Conservation (phyloP, 1,139 yeast species). For the Yamadazyma buinensis region DNA sequence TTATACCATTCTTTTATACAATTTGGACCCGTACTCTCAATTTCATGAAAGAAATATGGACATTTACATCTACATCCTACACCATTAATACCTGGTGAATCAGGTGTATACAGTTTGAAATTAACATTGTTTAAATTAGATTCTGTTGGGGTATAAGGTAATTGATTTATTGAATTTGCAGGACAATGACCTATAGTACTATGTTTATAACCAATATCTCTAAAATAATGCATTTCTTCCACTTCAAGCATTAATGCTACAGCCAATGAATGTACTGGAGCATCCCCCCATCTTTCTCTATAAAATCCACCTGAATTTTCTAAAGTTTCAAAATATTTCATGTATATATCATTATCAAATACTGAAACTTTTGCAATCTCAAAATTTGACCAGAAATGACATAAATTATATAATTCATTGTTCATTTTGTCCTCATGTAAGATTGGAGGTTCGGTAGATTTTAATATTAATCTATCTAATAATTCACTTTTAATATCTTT, state of each 20-base stretch:
- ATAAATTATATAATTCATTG: constrained; percentile 67
- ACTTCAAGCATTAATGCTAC: constrained; percentile 67
- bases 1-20: constrained; percentile 59
- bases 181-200: constrained; percentile 84
- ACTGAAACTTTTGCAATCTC: constrained; percentile 81
- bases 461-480: constrained; percentile 22
- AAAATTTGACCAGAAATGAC: constrained; percentile 94
- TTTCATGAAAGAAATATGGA: constrained; percentile 49
- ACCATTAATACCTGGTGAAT: constrained; percentile 47
- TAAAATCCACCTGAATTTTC: constrained; percentile 79
- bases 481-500: constrained; percentile 23
- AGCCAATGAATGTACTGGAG: constrained; percentile 86
- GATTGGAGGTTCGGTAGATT: constrained; percentile 25
- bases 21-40: constrained; percentile 52
- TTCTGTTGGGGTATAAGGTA: constrained; percentile 35
- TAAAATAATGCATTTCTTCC: constrained; percentile 75
- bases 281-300: constrained; percentile 94
- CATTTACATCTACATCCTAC: constrained; percentile 87
- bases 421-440: constrained; percentile 53
- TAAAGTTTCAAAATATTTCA: constrained; percentile 59
- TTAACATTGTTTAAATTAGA: constrained; percentile 9
- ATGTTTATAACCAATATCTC: constrained; percentile 87
- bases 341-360: constrained; percentile 61
- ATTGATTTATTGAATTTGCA: constrained; percentile 51
- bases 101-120: constrained; percentile 39